These are phyloP conservation scores for Citrullus amarus DNA, from an alignment of 306 rosid species.

Conservation along the genomic window DNA sequence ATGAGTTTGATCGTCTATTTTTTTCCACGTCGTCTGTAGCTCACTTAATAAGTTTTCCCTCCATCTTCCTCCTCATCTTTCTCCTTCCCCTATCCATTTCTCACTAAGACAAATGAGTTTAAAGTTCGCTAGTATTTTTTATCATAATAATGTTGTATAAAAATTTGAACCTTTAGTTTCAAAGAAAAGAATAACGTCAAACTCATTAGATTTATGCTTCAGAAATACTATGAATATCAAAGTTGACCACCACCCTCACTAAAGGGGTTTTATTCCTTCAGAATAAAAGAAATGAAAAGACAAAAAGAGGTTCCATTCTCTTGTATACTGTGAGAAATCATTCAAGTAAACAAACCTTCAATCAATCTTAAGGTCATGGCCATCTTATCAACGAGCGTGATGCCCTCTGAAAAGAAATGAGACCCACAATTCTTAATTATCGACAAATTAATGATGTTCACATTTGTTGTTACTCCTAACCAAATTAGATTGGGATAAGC, in stretches of 20 bases:
- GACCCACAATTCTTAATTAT: background rate
- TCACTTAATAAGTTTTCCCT: too few species aligned
- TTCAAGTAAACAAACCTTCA: background rate
- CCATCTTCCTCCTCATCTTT: too few species aligned
- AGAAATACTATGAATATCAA: background rate
- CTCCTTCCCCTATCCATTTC: too few species aligned
- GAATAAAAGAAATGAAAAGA: background rate
- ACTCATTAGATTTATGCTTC: too few species aligned
- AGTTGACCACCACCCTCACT: background rate
- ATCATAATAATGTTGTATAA: too few species aligned
- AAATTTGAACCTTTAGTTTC: too few species aligned
- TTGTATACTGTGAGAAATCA: background rate
- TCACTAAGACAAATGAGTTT: too few species aligned
- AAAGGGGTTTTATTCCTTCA: background rate
- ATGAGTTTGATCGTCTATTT: too few species aligned
- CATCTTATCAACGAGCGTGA: background rate
- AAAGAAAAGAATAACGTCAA: too few species aligned
- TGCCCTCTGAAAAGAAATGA: background rate
- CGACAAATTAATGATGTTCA: background rate
- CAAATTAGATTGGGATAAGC: background rate
- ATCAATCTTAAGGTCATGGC: background rate
- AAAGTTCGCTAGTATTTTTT: too few species aligned
- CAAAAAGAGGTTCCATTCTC: background rate
- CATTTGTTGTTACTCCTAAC: background rate
- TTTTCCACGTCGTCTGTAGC: too few species aligned